A percentile compares a stretch with the other conserved stretches of the same genome.
phyloP scores from a whole-genome alignment of 2,329 filamentous ascomycete species.

The Phialophora chinensis region DNA sequence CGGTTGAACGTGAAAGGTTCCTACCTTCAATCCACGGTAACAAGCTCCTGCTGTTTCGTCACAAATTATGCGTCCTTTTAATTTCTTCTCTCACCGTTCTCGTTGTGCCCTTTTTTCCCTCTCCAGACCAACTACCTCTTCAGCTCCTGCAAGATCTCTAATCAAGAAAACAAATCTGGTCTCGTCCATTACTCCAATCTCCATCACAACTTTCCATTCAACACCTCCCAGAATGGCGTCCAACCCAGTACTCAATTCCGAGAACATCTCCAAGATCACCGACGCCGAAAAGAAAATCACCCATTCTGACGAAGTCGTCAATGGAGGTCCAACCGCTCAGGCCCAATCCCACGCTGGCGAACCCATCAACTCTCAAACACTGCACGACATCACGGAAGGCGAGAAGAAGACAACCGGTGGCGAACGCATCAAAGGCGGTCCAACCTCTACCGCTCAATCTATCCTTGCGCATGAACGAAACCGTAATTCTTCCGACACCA shows the following conservation, averaged over 20 bases:
- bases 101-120: constrained; percentile 1
- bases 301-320: constrained; percentile 43
- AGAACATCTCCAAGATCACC: constrained; percentile 50
- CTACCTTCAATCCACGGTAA: neutral
- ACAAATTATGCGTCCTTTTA: neutral
- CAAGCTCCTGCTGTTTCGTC: neutral
- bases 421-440: constrained; percentile 29
- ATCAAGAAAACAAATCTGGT: neutral
- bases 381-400: constrained; percentile 51
- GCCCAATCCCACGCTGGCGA: constrained; percentile 49
- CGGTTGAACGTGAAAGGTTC: neutral
- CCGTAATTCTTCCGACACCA: neutral
- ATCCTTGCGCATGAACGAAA: constrained; percentile 16
- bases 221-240: constrained; percentile 6
- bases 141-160: neutral
- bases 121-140: neutral
- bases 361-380: constrained; percentile 43
- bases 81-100: neutral
- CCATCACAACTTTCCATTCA: neutral
- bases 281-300: constrained; percentile 49
- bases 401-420: constrained; percentile 48
- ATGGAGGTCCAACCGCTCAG: constrained; percentile 50
- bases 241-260: constrained; percentile 19
- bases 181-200: neutral
- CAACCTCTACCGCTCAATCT: constrained; percentile 13